Evolutionary conservation across 2,329 filamentous ascomycete species (phyloP), one percentile per base, ranked within the genome.

Genomic region (Paraphoma sp.): DNA sequence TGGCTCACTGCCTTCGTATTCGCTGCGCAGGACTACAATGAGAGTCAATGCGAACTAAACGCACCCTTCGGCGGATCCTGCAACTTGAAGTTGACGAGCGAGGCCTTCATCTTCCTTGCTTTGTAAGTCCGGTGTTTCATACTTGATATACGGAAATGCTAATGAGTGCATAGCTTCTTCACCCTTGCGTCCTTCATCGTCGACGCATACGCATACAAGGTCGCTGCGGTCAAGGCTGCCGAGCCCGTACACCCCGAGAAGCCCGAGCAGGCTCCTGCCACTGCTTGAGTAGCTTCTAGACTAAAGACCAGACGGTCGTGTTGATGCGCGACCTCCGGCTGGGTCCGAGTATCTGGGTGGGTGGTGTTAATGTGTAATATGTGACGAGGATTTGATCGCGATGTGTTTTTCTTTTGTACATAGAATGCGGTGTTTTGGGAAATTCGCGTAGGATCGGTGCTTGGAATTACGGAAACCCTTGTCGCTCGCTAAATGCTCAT

Each of bases 1-100:
- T 82, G 80, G 79, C 74, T 82, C 65, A 81, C 80, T 1, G 71
- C 78, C 16, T 82, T 82, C 65, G 79, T 82, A 63, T 81, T 82
- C 69, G 64, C 79, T 1, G 76, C 79, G 4, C 75, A 81, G 67
- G 79, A 81, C 72, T 82, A 81, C 60, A 73, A 69, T 57, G 53
- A 60, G 48, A 41, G 62, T 14, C 41, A 64, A 33, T 81, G 79
- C 65, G 57, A 33, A 50, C 41, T 59, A 29, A 65, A 72, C 46
- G 57, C 73, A 3, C 79, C 80, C 1, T 67, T 70, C 1, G 68
- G 67, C 43, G 51, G 72, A 14, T 45, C 51, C 30, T 81, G 79
- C 65, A 58, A 60, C 8, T 62, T 69, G 36, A 82, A 82, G 65
- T 67, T 71, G 46, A 74, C 78, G 17, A 77, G 74, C 44, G 75